These are phyloP conservation scores for Candida ipomoeae DNA, from an alignment of 805 yeast genomes.

Conservation along the genomic window DNA sequence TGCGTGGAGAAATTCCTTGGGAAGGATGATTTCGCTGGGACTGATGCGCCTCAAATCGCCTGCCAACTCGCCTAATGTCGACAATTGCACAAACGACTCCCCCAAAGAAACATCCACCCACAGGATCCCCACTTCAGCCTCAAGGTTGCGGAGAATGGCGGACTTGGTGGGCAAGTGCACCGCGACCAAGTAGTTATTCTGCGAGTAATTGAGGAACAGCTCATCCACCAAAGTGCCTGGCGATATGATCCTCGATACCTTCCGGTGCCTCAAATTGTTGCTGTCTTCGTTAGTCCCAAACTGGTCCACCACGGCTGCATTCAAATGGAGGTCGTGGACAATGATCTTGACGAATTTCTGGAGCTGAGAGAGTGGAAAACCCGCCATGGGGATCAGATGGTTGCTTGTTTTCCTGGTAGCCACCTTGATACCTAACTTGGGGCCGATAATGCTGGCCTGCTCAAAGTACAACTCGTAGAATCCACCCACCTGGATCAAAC, in stretches of 20 bases:
- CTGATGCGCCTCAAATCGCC: constrained; percentile 72
- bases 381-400: constrained; percentile 70
- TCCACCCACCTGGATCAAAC: constrained; percentile 74
- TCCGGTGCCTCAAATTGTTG: constrained; percentile 50
- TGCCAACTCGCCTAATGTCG: constrained; percentile 54
- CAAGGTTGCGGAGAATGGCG: constrained; percentile 37
- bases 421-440: constrained; percentile 65
- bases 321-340: constrained; percentile 63
- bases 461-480: constrained; percentile 87
- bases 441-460: constrained; percentile 74
- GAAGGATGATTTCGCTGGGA: constrained; percentile 75
- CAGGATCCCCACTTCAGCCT: constrained; percentile 58
- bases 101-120: constrained; percentile 93
- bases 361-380: constrained; percentile 74
- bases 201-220: constrained; percentile 66
- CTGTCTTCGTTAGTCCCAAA: constrained; percentile 19
- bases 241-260: constrained; percentile 74
- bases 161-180: constrained; percentile 41
- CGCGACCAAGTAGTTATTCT: constrained; percentile 67
- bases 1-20: constrained; percentile 40
- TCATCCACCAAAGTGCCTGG: constrained; percentile 94
- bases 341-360: constrained; percentile 70
- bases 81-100: constrained; percentile 63
- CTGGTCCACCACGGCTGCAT: constrained; percentile 85
- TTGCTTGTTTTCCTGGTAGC: constrained; percentile 51